These are phyloP conservation scores for Paraphoma sp. DNA, from an alignment of 2,329 filamentous ascomycete species.

Conservation along the genomic window DNA sequence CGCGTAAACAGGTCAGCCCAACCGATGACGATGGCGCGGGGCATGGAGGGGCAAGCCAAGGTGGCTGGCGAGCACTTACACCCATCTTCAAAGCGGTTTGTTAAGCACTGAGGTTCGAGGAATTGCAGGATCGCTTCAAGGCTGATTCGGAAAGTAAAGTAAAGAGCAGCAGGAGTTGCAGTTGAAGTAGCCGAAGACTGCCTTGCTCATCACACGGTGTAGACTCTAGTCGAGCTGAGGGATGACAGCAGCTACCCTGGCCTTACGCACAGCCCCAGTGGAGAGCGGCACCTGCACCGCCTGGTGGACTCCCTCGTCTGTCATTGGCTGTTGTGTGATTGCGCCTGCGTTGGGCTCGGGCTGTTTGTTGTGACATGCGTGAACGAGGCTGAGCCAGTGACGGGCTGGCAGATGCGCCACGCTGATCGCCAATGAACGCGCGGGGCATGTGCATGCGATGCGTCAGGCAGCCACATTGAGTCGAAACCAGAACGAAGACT, in stretches of 20 bases:
- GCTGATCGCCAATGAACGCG: constrained; percentile 11
- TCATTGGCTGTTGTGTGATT: not conserved
- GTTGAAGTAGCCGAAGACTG: constrained; percentile 17
- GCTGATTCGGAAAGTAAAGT: constrained; percentile 11
- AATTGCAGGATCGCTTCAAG: constrained; percentile 5
- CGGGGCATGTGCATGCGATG: constrained; percentile 9
- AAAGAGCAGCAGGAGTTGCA: constrained; percentile 10
- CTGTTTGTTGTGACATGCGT: constrained; percentile 8
- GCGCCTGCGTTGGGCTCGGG: constrained; percentile 1
- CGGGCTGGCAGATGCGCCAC: constrained; percentile 5
- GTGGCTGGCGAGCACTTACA: constrained; percentile 17
- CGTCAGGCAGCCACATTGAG: constrained; percentile 5
- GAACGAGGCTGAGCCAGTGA: constrained; percentile 13
- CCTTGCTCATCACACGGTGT: constrained; percentile 7
- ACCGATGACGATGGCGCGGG: constrained; percentile 24
- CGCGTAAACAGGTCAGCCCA: constrained; percentile 34
- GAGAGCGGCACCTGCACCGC: constrained; percentile 2
- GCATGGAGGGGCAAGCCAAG: constrained; percentile 26
- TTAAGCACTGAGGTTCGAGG: not conserved
- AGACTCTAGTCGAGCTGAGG: constrained; percentile 2
- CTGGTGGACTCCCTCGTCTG: not conserved
- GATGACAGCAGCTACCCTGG: constrained; percentile 5
- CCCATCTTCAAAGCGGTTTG: constrained; percentile 18
- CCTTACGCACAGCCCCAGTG: constrained; percentile 14
- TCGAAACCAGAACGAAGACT: not conserved